phyloP scores from a whole-genome alignment of 2,329 filamentous ascomycete genomes.

The Colletotrichum cordylinicola region DNA sequence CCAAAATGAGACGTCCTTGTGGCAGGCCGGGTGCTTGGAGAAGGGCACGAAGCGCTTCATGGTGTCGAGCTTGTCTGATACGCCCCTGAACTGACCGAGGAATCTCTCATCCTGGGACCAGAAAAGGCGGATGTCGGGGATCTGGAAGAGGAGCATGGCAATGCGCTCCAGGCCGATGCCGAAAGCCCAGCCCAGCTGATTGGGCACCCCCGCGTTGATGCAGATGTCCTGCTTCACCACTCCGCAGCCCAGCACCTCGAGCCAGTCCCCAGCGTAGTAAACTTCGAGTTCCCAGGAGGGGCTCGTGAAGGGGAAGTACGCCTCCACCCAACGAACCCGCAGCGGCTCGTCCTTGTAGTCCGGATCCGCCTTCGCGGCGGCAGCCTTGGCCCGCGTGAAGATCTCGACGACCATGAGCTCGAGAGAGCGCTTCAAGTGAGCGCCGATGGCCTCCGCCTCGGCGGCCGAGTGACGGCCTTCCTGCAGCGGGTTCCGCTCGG shows the following conservation, averaged over 20 bases:
- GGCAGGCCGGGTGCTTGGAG: constrained; percentile 88
- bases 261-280: constrained; percentile 92
- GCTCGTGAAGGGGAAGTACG: constrained; percentile 96
- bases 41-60: constrained; percentile 80
- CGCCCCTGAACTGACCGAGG: constrained; percentile 78
- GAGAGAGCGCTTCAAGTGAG: constrained; percentile 86
- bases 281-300: constrained; percentile 97
- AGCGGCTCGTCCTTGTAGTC: constrained; percentile 71
- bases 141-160: constrained; percentile 95
- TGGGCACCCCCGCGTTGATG: constrained; percentile 75
- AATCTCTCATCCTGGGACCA: constrained; percentile 90
- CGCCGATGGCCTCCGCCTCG: constrained; percentile 82
- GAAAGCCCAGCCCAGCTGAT: constrained; percentile 91
- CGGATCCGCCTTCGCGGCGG: constrained; percentile 59
- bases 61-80: constrained; percentile 54
- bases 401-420: constrained; percentile 91
- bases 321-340: constrained; percentile 91
- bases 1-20: constrained; percentile 97
- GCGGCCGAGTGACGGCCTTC: constrained; percentile 69
- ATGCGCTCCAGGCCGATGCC: constrained; percentile 93
- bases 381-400: constrained; percentile 78
- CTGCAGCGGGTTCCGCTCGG: constrained; percentile 85
- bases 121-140: constrained; percentile 95
- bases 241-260: constrained; percentile 94
- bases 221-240: constrained; percentile 86